phyloP scores from a whole-genome alignment of 2,329 filamentous ascomycete genomes.

The Sporothrix humicola region DNA sequence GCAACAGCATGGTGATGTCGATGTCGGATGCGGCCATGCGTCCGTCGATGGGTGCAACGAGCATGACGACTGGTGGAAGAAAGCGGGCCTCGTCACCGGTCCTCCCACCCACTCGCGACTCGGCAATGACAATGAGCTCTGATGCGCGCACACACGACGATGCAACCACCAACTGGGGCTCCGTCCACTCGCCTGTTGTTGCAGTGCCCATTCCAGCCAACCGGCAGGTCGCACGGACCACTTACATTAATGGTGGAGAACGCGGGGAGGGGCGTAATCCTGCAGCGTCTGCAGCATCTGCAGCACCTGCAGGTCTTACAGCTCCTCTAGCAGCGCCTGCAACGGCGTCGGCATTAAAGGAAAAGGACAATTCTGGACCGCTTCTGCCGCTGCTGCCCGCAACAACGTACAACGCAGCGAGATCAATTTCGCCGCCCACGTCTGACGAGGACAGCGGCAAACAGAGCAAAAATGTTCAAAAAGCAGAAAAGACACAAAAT shows the following conservation, averaged over 20 bases:
- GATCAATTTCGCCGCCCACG: constrained; percentile 11
- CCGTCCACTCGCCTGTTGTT: constrained; percentile 56
- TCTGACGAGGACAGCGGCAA: constrained; percentile 24
- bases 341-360: constrained; percentile 1
- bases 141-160: constrained; percentile 49
- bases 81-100: constrained; percentile 59
- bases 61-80: constrained; percentile 38
- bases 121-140: constrained; percentile 46
- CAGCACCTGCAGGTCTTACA: too few species aligned
- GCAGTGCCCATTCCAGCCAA: constrained; percentile 53
- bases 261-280: neutral
- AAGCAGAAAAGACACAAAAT: constrained; percentile 14
- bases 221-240: constrained; percentile 50
- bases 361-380: neutral
- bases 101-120: constrained; percentile 50
- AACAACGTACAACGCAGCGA: constrained; percentile 28
- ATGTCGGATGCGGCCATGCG: constrained; percentile 23
- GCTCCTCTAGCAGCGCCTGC: neutral
- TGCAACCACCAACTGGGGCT: constrained; percentile 55
- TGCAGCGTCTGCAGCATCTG: too few species aligned
- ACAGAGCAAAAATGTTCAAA: constrained; percentile 34
- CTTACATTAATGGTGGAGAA: constrained; percentile 46
- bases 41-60: constrained; percentile 36
- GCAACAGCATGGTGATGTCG: constrained; percentile 32
- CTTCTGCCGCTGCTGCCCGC: constrained; percentile 25